Evolutionary conservation across 139 green algal genomes (phyloP).

Genomic region (Chlamydomonas eustigma): DNA sequence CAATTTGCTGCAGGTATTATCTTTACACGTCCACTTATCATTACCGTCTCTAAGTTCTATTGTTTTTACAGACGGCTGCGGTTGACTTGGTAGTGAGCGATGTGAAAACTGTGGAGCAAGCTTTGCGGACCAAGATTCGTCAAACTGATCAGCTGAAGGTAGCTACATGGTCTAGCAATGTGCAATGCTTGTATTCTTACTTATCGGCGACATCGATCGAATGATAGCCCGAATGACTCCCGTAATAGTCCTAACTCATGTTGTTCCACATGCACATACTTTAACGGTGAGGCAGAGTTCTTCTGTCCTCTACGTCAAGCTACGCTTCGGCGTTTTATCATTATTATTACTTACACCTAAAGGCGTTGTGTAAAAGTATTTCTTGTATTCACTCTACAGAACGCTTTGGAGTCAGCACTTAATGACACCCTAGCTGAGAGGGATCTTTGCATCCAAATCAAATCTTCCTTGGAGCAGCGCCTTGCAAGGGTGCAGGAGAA

Average conservation of each 20-base stretch:
- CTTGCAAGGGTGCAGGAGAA: conserved; percentile 26
- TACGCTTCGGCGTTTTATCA: too few relatives aligned
- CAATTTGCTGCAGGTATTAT: not conserved
- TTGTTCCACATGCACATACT: too few relatives aligned
- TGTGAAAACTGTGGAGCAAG: conserved; percentile 6
- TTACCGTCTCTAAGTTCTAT: not conserved
- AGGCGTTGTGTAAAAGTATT: too few relatives aligned
- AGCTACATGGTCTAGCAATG: too few relatives aligned
- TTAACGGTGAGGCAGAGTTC: too few relatives aligned
- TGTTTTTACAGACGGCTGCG: conserved; percentile 9
- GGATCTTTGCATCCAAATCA: conserved; percentile 14
- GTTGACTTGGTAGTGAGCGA: conserved; percentile 11
- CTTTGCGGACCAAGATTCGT: conserved; percentile 16
- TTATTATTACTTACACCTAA: too few relatives aligned
- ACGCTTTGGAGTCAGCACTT: conserved; percentile 13
- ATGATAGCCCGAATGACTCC: too few relatives aligned
- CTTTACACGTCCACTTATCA: not conserved
- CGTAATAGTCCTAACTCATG: too few relatives aligned
- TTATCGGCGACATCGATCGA: too few relatives aligned
- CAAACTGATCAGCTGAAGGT: conserved; percentile 20
- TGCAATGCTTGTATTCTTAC: too few relatives aligned
- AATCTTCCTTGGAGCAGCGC: conserved; percentile 25
- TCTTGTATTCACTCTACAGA: conserved; percentile 3
- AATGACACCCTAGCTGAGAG: conserved; percentile 23
- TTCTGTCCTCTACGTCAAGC: too few relatives aligned